Base-by-base conservation (phyloP, 306 rosid genomes). In the Sicyos edulis region DNA sequence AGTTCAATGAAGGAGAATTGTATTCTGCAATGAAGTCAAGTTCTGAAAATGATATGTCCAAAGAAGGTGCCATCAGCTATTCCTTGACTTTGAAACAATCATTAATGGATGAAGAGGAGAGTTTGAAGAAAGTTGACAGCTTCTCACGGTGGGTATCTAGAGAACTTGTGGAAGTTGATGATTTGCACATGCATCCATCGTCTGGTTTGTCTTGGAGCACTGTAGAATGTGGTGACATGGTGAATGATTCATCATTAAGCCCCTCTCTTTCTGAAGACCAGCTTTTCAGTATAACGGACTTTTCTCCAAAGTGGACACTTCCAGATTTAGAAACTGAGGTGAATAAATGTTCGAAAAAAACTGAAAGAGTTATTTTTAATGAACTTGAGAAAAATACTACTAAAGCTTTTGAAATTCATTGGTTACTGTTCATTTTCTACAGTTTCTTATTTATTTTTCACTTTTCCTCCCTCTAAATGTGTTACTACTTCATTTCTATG, bases 231-330 rank as follows among this genome's bases (percentile, higher is more conserved):
- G 90, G 80, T 60, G 80, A 84, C 67, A 92, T 82, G 49, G 76
- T 82, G 37, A 88, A 87, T 76, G 93, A 83, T 78, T 78, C 90
- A 67, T 87, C 96, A 53, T 79, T 91, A 81, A 89, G 93, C 73
- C 97, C 97, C 59, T 91, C 97, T n/a, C 81, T 91, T 72, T 89
- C 97, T 76, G 91, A 82, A 72, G 88, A 89, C 80, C 97, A 91
- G 82, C 88, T 84, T 69, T 91, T 84, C 82, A 91, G 90, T 82
- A 86, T 91, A 74, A 73, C 69, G 73, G 87, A 87, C 71, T 87
- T 87, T 83, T 91, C 91, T 9, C 97, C 97, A 51, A 91, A 87
- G 75, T 89, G 93, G 91, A 87, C 86, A 45, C 76, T 75, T 72
- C 77, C 83, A 63, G 97, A 87, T 71, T 76, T 84, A 1, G 88